Base-by-base conservation (phyloP, 208 protist genomes). In the Trypanosomatidae sp. region DNA sequence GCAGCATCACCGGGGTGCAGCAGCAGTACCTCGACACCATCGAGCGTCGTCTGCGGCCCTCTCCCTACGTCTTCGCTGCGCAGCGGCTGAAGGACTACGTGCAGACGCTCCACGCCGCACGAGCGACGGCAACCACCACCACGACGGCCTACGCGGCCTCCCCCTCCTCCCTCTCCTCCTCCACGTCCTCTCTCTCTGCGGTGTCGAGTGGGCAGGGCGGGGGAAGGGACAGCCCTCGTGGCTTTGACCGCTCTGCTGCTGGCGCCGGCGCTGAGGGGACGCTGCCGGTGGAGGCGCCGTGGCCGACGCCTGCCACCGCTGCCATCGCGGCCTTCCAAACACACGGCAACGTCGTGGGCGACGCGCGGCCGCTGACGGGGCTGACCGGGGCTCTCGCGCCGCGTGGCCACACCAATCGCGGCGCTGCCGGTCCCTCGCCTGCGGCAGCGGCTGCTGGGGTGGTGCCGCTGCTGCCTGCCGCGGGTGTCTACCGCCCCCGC, bases 1-100 rank as follows among this genome's bases (percentile, higher is more conserved):
- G 98, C 28, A 97, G 91, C 86, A 92, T 99, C 36, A 98, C 99
- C 30, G 98, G 98, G 19, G 91, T 95, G 22, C 98, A 99, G 76
- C 98, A 99, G 77, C 80, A 97, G 73, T 99, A 95, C 73, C 77
- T 99, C 0, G 80, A 95, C 47, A 78, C 84, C 33, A 88, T 97
- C 30, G 88, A 95, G 76, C 83, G 80, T 9, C 88, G 91, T 12
- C 65, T 95, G 19, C 77, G 78, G 59, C 83, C 72, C 30, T 76
- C 80, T 19, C 73, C 74, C 46, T 62, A 60, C 65, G 71, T 74
- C 28, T 66, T 66, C 25, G 77, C 59, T 33, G 69, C 79, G 15
- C 46, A 73, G 62, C 58, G 65, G 62, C 39, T 78, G n/a, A 47
- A 33, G 41, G 10, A 39, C 10, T 39, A 22, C 25, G 4, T 46